phyloP scores from a whole-genome alignment of 1,284 basidiomycete genomes.

The Austropuccinia psidii region DNA sequence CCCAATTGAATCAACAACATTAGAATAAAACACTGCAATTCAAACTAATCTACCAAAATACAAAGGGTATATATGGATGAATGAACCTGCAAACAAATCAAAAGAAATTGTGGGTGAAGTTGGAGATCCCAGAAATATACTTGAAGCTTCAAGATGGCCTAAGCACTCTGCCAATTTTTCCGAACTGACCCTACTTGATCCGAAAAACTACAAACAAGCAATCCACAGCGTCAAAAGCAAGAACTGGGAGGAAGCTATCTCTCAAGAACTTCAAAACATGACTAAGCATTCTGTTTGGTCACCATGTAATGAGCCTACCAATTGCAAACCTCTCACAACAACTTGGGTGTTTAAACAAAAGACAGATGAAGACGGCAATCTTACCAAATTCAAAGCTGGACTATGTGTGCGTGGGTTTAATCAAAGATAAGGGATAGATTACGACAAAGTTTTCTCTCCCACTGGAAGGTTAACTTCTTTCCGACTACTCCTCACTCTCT shows the following conservation, averaged over 20 bases:
- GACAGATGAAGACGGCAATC: neutral
- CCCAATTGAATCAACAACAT: no score
- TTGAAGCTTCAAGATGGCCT: no score
- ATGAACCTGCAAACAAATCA: no score
- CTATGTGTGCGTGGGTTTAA: constrained; percentile 2
- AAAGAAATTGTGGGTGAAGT: no score
- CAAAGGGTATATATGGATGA: no score
- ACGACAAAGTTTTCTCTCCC: neutral
- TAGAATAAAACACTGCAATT: no score
- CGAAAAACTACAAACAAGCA: neutral
- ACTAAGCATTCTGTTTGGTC: neutral
- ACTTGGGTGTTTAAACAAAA: constrained; percentile 24
- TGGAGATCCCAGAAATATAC: no score
- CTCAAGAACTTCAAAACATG: constrained; percentile 7
- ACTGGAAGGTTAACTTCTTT: neutral
- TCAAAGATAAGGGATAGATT: constrained; percentile 23
- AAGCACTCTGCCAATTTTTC: no score
- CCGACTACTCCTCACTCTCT: constrained; percentile 47
- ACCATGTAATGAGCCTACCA: neutral
- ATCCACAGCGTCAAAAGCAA: neutral
- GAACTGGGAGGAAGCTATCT: constrained; percentile 7
- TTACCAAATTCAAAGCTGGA: constrained; percentile 5
- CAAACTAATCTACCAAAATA: no score
- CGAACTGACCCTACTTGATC: no score
- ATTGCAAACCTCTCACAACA: constrained; percentile 32